phyloP scores from a whole-genome alignment of 305 asterid genomes.

The Fraxinus sp. region DNA sequence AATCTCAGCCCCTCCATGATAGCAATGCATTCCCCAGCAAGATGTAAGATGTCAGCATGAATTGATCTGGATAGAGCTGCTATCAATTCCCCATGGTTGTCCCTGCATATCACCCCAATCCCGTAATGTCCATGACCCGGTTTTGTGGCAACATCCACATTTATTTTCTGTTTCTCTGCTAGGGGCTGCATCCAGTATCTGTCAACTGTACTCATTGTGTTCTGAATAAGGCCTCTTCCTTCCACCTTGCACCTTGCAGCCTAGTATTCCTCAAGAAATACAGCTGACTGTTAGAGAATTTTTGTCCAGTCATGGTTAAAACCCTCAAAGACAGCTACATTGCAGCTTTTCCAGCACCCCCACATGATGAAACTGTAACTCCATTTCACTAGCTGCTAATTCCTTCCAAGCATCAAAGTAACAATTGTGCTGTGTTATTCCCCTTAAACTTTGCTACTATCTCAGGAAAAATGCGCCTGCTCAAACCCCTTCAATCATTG shows the following conservation, averaged over 20 bases:
- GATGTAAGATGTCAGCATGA: not conserved
- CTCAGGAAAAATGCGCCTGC: too few relatives aligned
- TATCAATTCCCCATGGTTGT: not conserved
- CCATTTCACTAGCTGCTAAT: not conserved
- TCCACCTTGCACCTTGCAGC: too few relatives aligned
- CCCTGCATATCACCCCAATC: not conserved
- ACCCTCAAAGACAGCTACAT: not conserved
- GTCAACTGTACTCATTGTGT: not conserved
- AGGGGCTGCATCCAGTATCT: not conserved
- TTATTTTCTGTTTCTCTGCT: not conserved
- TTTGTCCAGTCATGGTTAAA: not conserved
- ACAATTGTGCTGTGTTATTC: not conserved
- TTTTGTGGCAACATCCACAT: not conserved
- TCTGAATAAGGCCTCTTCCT: not conserved
- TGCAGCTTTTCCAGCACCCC: not conserved
- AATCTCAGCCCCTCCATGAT: not conserved
- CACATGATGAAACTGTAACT: not conserved
- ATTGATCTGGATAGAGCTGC: not conserved
- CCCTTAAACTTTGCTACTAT: too few relatives aligned
- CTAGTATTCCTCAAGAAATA: too few relatives aligned
- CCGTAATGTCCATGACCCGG: not conserved
- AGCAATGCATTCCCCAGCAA: not conserved
- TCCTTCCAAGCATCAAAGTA: not conserved
- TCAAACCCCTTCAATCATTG: too few relatives aligned
- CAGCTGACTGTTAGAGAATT: not conserved